Evolutionary conservation across 2,329 filamentous ascomycete species (phyloP), one percentile per base, ranked within the genome.

Genomic region (Beauveria bassiana): DNA sequence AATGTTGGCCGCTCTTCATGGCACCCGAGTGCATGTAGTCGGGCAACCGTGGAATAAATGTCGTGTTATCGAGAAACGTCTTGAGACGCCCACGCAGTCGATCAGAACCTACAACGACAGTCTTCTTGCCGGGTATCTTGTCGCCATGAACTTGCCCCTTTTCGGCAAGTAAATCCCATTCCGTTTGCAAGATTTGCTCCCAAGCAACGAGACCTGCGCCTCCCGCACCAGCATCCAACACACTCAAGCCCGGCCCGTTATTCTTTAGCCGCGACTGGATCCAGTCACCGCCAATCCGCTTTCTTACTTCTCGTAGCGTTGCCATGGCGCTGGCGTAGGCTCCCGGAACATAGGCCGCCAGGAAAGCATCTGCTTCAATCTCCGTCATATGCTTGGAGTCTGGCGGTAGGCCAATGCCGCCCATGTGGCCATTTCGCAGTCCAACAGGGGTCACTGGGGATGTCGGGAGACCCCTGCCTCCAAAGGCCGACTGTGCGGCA

Each of bases 11-110:
- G 31, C 59, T 54, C 10, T 81, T 79, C 54, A 84, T 83, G 62
- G 86, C 78, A 24, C 82, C 78, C 1, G 84, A 82, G 70, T 88
- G 87, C 28, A 91, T 74, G 65, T 93, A 92, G 69, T 98, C 91
- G 0, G 95, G 95, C n/a, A 98, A 77, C 4, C 93, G 86, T 8
- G 93, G 93, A 8, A 99, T 80, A 70, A 99, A 97, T 0, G 90
- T 96, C 0, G 95, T 98, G 71, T 97, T 88, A 43, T 96, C 83
- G 14, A 99, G 78, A 65, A 98, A 83, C 20, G 79, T 80, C 66
- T 91, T 91, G 26, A 91, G 80, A 38, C 92, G 88, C 61, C 89
- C 80, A 20, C 92, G 86, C 31, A 99, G 78, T 2, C 85, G 77
- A 64, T 91, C 85, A 0, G 91, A 89, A 0, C 87, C 91, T 2